Evolutionary conservation across 202 grass and related monocot genomes (phyloP), one percentile per base, ranked within the genome.

Genomic region (Panicum virgatum): DNA sequence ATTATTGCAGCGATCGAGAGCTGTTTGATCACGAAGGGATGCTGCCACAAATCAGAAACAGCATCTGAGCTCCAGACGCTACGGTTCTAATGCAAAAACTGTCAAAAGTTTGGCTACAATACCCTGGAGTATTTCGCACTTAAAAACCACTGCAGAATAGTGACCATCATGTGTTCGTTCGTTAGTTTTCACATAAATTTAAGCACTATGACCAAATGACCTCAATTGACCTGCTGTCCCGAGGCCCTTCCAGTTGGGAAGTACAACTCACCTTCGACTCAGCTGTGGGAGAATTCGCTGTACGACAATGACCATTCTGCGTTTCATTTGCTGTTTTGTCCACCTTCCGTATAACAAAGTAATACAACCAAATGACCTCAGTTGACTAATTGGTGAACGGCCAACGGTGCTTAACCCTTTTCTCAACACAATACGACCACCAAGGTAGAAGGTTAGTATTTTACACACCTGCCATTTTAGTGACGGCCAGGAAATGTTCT

Each of bases 311-410:
- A 53, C 13, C 32, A 38, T 59, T 38, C 12, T 44, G 23, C 48
- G 16, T 73, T 57, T 50, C n/a, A 25, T 67, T 25, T 73, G 65
- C 20, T 23, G 14, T 19, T 15, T 12, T 15, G 20, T 27, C 19
- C 6, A 46, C 48, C 15, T 4, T 46, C n/a, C 27, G 16, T 80
- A 75, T 16, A 44, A 51, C 15, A n/a, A 74, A 57, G 59, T 70
- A 72, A 38, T 69, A 84, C 61, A 75, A 45, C 20, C 62, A 76
- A 69, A 70, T 40, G 39, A 40, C 47, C 69, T 46, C 82, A 76
- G 54, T 45, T 29, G 38, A 58, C 47, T 30, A 48, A 19, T 46
- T 70, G 53, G 27, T 85, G 70, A n/a, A n/a, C n/a, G n/a, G n/a
- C n/a, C 12, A 30, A 38, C 63, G 53, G 27, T 85, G 70, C 12